Conservation (phyloP, 2,329 filamentous ascomycete species). For the Emergomyces orientalis region DNA sequence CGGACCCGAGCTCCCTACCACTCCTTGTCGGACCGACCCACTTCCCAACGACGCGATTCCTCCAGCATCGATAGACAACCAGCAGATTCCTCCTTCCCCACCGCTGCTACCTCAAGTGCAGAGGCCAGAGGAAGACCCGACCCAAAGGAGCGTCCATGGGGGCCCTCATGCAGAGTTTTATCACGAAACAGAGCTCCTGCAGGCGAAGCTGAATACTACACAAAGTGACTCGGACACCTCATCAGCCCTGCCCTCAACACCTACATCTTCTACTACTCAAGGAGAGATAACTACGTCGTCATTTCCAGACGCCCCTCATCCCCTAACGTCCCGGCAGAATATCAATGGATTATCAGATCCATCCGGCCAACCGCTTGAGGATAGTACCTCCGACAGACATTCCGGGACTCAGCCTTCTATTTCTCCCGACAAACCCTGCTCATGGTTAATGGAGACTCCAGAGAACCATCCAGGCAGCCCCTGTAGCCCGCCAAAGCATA, state of each 20-base stretch:
- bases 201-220: not conserved
- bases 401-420: not conserved
- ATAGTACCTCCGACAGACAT: not conserved
- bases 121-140: not conserved
- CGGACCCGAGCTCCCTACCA: not conserved
- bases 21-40: not conserved
- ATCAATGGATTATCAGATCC: not conserved
- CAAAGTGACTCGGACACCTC: not conserved
- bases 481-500: too few relatives aligned
- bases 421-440: not conserved
- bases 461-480: not conserved
- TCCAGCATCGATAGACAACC: not conserved
- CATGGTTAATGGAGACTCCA: not conserved
- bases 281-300: not conserved
- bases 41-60: not conserved
- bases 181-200: not conserved
- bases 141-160: not conserved
- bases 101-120: not conserved
- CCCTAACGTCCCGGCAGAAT: not conserved
- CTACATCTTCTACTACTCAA: not conserved
- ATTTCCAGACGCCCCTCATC: not conserved
- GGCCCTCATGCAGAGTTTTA: too few relatives aligned
- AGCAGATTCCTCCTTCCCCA: not conserved
- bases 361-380: not conserved
- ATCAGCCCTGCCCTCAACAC: not conserved